Evolutionary conservation across 2,329 filamentous ascomycete species (phyloP).

Genomic region (Aspergillus glaucus): DNA sequence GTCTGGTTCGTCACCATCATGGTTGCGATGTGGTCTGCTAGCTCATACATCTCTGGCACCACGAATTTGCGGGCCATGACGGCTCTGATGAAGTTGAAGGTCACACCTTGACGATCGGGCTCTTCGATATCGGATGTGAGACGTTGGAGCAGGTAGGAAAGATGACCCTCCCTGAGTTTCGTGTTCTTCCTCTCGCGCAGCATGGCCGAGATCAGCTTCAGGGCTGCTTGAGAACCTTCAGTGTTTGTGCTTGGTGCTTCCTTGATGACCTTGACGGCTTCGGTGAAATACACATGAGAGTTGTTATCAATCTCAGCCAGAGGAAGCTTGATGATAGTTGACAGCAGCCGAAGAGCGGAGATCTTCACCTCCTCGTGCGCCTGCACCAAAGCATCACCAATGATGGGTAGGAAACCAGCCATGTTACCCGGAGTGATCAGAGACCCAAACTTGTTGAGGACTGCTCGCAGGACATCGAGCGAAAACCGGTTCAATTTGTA

Average conservation of each 20-base stretch:
- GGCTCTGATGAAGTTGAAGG: slow-evolving; percentile 87
- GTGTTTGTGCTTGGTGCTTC: slow-evolving; percentile 70
- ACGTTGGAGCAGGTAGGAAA: slow-evolving; percentile 75
- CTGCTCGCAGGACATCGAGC: slow-evolving; percentile 74
- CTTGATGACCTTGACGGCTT: slow-evolving; percentile 76
- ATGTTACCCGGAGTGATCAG: slow-evolving; percentile 75
- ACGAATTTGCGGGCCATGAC: slow-evolving; percentile 80
- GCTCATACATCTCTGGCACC: slow-evolving; percentile 83
- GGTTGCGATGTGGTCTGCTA: slow-evolving; percentile 77
- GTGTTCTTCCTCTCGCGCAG: slow-evolving; percentile 74
- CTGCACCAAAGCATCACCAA: slow-evolving; percentile 78
- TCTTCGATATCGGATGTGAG: slow-evolving; percentile 87
- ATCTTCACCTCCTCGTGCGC: slow-evolving; percentile 90
- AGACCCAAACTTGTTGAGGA: slow-evolving; percentile 78
- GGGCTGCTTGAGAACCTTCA: slow-evolving; percentile 76
- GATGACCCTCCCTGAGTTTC: slow-evolving; percentile 68
- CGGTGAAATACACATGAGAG: slow-evolving; percentile 71
- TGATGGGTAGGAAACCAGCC: slow-evolving; percentile 75
- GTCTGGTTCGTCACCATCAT: slow-evolving; percentile 98
- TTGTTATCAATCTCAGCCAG: slow-evolving; percentile 63
- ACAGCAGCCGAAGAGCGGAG: slow-evolving; percentile 76
- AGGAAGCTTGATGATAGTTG: slow-evolving; percentile 76
- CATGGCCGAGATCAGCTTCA: slow-evolving; percentile 82
- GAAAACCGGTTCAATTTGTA: slow-evolving; percentile 87
- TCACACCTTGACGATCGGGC: slow-evolving; percentile 83